Evolutionary conservation across 306 rosid species (phyloP), one percentile per base, ranked within the genome.

Genomic region (Citrullus mucosospermus): DNA sequence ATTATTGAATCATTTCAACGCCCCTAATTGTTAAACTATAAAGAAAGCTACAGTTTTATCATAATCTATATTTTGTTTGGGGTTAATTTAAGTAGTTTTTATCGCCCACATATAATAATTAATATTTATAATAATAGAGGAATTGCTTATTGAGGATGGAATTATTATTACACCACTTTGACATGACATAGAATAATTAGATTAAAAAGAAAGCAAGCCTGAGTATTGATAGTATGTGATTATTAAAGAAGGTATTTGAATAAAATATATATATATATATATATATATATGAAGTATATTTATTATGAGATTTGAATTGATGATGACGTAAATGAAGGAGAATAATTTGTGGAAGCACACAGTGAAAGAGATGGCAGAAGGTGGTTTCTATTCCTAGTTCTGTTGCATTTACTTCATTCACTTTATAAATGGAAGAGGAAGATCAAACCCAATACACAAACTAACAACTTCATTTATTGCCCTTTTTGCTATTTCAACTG

Each of bases 301-400:
- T 32, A 32, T 66, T 2, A 39, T 39, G 43, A 43, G 53, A 68
- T 44, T 67, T 67, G 8, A 43, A 44, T 43, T 67, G 9, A 41
- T 69, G 75, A 69, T 44, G 57, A 70, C 39, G 76, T 70, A 70
- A 69, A 70, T 46, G 76, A 70, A 44, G 76, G 9, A 25, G 76
- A 70, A 70, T 70, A 70, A 70, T 70, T 70, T 70, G 76, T 70
- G 76, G 76, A 70, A 70, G 76, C 76, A 70, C 6, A 4, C 6
- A 4, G 57, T 70, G 75, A 69, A 69, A 69, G 75, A 69, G 75
- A 69, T 69, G 76, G 76, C 57, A 70, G 76, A 70, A 70, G 76
- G 58, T 70, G 57, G 55, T 70, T 70, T 48, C 76, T 70, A 70
- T 70, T 70, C 39, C 76, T n/a, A 70, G 76, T 70, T 70, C 57